Conservation (phyloP, 2,329 filamentous ascomycete genomes). For the Aspergillus sp. region DNA sequence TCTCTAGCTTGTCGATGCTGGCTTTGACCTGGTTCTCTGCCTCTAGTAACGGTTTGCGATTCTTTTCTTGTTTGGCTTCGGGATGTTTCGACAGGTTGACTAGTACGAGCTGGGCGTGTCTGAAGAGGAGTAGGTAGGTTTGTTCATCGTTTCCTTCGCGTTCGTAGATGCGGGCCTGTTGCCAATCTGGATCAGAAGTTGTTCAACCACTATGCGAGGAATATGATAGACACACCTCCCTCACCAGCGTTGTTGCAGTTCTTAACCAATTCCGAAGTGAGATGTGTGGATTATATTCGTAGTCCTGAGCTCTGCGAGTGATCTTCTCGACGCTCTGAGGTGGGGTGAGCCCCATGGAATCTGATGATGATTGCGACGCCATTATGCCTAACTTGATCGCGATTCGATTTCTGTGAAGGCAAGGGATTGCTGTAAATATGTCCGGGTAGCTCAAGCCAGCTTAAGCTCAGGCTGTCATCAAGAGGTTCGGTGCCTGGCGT, state of each 20-base stretch:
- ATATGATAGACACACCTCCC: constrained; percentile 58
- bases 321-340: constrained; percentile 74
- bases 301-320: constrained; percentile 65
- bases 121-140: constrained; percentile 84
- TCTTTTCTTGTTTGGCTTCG: constrained; percentile 60
- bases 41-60: constrained; percentile 46
- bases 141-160: constrained; percentile 79
- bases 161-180: constrained; percentile 74
- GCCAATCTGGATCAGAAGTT: neutral
- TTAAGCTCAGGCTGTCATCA: neutral
- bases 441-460: no score
- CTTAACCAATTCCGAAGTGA: constrained; percentile 75
- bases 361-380: constrained; percentile 16
- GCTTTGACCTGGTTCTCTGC: constrained; percentile 57
- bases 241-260: constrained; percentile 69
- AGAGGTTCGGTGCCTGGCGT: constrained; percentile 9
- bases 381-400: constrained; percentile 1
- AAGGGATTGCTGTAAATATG: no score
- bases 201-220: neutral
- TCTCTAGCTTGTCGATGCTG: constrained; percentile 66
- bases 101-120: constrained; percentile 78
- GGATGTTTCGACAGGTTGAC: constrained; percentile 70
- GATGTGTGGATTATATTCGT: constrained; percentile 71
- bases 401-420: no score
- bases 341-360: constrained; percentile 24